Percentiles rank a stretch among this genome's conserved stretches.
phyloP scores from a whole-genome alignment of 306 rosid species.

The Cucurbita ficifolia region DNA sequence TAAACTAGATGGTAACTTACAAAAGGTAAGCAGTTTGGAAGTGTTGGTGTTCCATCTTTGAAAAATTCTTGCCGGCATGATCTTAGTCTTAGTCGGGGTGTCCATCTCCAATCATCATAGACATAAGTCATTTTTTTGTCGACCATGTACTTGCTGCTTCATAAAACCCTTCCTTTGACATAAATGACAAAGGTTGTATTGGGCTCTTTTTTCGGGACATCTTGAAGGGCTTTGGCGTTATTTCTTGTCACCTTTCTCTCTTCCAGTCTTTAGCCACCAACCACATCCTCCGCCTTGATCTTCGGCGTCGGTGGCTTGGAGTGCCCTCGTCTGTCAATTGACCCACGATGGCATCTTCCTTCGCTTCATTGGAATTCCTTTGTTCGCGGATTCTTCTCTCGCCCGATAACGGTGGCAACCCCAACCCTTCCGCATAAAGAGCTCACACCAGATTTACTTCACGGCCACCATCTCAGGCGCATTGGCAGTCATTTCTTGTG shows the following conservation, averaged over 20 bases:
- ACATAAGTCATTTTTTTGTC: slow-evolving; percentile 21
- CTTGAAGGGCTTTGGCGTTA: slow-evolving; percentile 40
- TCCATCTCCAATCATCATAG: slow-evolving; percentile 65
- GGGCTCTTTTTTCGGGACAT: slow-evolving; percentile 28
- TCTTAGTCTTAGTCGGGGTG: slow-evolving; percentile 38
- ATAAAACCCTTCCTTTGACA: slow-evolving; percentile 57
- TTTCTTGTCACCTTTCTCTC: slow-evolving; percentile 36
- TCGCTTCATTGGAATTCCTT: background rate
- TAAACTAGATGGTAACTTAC: slow-evolving; percentile 21
- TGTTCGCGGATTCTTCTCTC: slow-evolving; percentile 21
- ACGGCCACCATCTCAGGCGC: no score
- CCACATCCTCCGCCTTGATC: slow-evolving; percentile 25
- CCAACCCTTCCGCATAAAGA: background rate
- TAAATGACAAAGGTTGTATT: slow-evolving; percentile 40
- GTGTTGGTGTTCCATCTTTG: slow-evolving; percentile 31
- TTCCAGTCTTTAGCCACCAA: slow-evolving; percentile 57
- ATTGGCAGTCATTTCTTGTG: no score
- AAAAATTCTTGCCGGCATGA: slow-evolving; percentile 29
- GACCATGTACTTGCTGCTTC: slow-evolving; percentile 21
- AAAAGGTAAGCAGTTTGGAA: slow-evolving; percentile 42
- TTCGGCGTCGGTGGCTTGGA: background rate
- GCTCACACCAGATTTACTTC: background rate
- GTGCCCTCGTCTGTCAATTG: slow-evolving; percentile 9
- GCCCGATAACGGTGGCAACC: background rate
- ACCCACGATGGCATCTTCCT: slow-evolving; percentile 31